Conservation (phyloP, 2,329 filamentous ascomycete species). For the Hypoxylon sp. region DNA sequence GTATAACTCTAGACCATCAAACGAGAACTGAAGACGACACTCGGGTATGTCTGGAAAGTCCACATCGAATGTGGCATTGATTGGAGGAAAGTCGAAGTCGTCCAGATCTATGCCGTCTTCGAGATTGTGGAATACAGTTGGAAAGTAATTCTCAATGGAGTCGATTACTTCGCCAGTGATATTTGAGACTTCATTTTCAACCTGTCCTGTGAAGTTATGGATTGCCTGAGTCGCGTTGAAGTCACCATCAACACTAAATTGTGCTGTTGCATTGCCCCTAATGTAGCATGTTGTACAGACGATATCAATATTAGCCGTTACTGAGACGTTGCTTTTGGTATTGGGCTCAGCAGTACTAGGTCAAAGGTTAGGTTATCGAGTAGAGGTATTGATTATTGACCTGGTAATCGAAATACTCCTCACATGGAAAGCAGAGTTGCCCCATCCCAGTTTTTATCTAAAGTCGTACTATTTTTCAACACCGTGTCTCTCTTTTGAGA, state of each 20-base stretch:
- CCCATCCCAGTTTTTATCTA: constrained; percentile 46
- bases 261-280: constrained; percentile 61
- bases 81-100: constrained; percentile 55
- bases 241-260: constrained; percentile 59
- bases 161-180: constrained; percentile 52
- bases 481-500: constrained; percentile 43
- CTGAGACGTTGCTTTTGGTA: constrained; percentile 42
- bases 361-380: constrained; percentile 25
- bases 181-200: constrained; percentile 55
- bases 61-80: constrained; percentile 62
- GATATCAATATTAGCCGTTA: constrained; percentile 57
- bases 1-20: constrained; percentile 68
- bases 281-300: constrained; percentile 66
- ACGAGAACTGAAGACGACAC: constrained; percentile 60
- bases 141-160: constrained; percentile 47
- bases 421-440: constrained; percentile 41
- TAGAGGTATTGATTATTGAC: constrained; percentile 23
- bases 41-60: constrained; percentile 61
- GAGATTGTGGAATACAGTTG: constrained; percentile 48
- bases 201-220: constrained; percentile 53
- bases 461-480: constrained; percentile 41
- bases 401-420: constrained; percentile 3
- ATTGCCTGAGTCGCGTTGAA: constrained; percentile 59
- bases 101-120: constrained; percentile 50
- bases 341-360: constrained; percentile 25